phyloP scores from a whole-genome alignment of 2,329 filamentous ascomycete species.

The Ophiosphaerella narmari region DNA sequence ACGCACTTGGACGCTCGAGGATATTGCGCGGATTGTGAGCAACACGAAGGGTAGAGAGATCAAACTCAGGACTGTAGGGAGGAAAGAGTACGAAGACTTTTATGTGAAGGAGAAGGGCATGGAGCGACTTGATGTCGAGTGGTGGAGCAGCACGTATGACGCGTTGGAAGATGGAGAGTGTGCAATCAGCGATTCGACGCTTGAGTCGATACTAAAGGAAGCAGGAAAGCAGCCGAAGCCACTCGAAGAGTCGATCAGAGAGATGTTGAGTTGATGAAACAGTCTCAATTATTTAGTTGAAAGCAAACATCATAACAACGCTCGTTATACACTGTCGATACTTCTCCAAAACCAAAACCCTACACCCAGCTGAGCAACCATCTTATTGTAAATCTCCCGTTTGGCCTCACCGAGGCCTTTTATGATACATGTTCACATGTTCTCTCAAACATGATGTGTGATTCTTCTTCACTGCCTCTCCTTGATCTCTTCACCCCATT shows the following conservation, averaged over 20 bases:
- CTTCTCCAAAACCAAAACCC: too few relatives aligned
- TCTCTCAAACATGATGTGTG: too few relatives aligned
- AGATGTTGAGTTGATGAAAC: conserved; percentile 42
- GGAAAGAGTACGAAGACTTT: conserved; percentile 48
- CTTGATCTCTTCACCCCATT: too few relatives aligned
- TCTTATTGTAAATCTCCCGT: too few relatives aligned
- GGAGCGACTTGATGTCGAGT: conserved; percentile 47
- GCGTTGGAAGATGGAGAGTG: conserved; percentile 51
- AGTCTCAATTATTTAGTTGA: too few relatives aligned
- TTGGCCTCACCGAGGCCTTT: too few relatives aligned
- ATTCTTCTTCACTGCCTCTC: too few relatives aligned
- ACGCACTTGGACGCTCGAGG: conserved; percentile 27
- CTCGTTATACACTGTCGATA: too few relatives aligned
- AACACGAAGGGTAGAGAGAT: conserved; percentile 34
- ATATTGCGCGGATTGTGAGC: conserved; percentile 40
- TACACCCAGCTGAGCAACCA: too few relatives aligned
- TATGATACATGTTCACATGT: too few relatives aligned
- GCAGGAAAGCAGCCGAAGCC: conserved; percentile 43
- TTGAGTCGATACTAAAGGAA: conserved; percentile 46
- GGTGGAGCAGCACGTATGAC: conserved; percentile 55
- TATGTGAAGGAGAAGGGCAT: conserved; percentile 46
- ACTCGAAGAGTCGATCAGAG: conserved; percentile 47
- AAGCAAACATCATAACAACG: too few relatives aligned
- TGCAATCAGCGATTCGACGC: conserved; percentile 47
- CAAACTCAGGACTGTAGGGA: conserved; percentile 42